phyloP scores from a whole-genome alignment of 2,329 filamentous ascomycete species.

The Scolecobasidium constrictum region DNA sequence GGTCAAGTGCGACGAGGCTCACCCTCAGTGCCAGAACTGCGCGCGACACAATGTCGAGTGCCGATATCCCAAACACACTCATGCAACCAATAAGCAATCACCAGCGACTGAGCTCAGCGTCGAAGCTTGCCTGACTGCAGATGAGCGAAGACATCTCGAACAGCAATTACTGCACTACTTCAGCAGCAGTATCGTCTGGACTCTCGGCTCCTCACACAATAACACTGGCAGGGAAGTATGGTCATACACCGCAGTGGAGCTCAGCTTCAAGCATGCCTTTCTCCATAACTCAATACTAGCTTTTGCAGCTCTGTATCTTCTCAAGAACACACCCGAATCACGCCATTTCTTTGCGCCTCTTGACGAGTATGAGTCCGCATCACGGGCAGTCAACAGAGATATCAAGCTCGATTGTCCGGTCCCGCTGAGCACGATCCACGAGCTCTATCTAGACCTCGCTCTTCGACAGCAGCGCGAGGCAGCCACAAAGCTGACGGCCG shows the following conservation, averaged over 20 bases:
- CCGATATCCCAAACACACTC: background rate
- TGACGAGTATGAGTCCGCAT: background rate
- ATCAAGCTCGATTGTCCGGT: background rate
- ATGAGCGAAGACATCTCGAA: background rate
- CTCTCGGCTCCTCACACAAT: background rate
- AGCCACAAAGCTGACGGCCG: background rate
- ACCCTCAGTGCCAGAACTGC: background rate
- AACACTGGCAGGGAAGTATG: background rate
- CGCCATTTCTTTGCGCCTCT: background rate
- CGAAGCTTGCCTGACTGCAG: background rate
- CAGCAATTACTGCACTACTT: background rate
- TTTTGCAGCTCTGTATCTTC: background rate
- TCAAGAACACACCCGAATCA: background rate
- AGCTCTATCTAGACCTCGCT: background rate
- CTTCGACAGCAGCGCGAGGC: background rate
- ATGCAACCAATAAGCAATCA: background rate
- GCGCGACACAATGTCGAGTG: background rate
- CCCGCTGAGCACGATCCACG: background rate
- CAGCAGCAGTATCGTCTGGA: background rate
- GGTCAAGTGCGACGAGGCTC: conserved; percentile 5
- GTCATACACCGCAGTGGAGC: background rate
- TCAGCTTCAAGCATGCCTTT: background rate
- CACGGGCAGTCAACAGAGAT: background rate
- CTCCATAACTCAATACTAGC: background rate
- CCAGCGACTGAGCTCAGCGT: background rate